Conservation (phyloP, 2,329 filamentous ascomycete species). For the Ophiostoma tasmaniense region DNA sequence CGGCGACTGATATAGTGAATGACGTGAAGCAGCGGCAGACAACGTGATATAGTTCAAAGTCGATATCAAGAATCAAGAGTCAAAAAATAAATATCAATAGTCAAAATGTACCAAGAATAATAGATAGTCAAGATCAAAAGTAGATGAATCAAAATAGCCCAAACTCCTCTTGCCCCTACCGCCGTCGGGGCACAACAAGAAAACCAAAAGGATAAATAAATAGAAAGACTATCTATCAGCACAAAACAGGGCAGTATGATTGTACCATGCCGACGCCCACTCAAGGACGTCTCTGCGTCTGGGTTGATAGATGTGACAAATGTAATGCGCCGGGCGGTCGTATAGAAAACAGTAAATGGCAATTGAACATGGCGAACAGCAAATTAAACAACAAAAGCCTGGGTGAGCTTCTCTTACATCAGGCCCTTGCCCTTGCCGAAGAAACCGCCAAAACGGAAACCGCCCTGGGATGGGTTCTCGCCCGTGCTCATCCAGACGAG, state of each 20-base stretch:
- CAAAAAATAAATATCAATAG: background rate
- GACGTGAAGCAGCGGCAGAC: too few relatives aligned
- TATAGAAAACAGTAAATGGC: constrained; percentile 2
- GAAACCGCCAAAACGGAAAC: constrained; percentile 15
- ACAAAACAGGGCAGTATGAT: background rate
- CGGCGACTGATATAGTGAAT: too few relatives aligned
- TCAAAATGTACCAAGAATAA: background rate
- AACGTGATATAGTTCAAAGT: too few relatives aligned
- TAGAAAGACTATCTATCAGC: background rate
- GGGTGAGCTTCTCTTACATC: background rate
- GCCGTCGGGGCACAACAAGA: background rate
- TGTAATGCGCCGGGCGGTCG: constrained; percentile 6
- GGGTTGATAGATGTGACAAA: background rate
- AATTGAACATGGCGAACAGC: background rate
- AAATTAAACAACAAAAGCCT: background rate
- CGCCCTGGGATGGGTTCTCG: constrained; percentile 16
- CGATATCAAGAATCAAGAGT: background rate
- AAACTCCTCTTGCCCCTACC: constrained; percentile 6
- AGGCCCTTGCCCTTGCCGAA: constrained; percentile 17
- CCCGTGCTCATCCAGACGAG: constrained; percentile 31
- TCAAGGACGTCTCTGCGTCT: constrained; percentile 1
- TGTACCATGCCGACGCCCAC: background rate
- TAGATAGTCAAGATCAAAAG: background rate
- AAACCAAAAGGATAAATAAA: background rate
- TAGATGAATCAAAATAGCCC: background rate